Evolutionary conservation across 805 yeast species (phyloP), one percentile per base, ranked within the genome.

Genomic region (Yamadazyma sp.): DNA sequence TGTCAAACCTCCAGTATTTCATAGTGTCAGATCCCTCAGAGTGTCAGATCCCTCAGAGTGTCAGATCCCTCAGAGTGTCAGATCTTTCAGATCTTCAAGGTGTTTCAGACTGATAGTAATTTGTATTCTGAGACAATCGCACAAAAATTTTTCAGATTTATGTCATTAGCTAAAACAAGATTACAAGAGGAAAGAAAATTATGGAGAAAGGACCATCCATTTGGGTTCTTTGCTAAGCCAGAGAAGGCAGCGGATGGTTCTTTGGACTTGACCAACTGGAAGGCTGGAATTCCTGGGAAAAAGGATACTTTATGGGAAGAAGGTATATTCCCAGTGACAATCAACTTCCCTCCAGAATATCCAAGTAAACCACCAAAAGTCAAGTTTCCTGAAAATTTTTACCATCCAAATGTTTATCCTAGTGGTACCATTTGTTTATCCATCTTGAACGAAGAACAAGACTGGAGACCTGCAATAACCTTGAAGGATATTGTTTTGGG

Each of bases 171-270:
- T 57, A 68, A 80, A 45, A 86, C 79, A 40, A 78, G 98, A 50
- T 75, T 91, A 26, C 97, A 89, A 54, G 95, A 88, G 60, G 98
- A 91, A 46, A 81, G 98, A 60, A 91, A 89, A 62, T 87, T 84
- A 58, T 93, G 99, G 99, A 79, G 99, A 49, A 91, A 87, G 58
- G 96, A 88, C 58, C 99, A 93, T 56, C 99, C 99, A 0, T 93
- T 89, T 61, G 98, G 98, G 6, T 93, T 93, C 61, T 89, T 65
- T 48, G 99, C 99, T 24, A 86, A 86, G 53, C 99, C 99, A 10
- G 55, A 65, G 17, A 89, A 85, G 56, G 68, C 72, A n/a, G 52
- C 68, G 1, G 95, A 88, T 52, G 98, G 98, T 3, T 67, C 87
- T 0, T 68, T 93, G 43, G 88, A 93, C 58, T 69, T 93, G 43